phyloP scores from a whole-genome alignment of 2,329 filamentous ascomycete genomes.

The Allantophomopsis cytisporea region DNA sequence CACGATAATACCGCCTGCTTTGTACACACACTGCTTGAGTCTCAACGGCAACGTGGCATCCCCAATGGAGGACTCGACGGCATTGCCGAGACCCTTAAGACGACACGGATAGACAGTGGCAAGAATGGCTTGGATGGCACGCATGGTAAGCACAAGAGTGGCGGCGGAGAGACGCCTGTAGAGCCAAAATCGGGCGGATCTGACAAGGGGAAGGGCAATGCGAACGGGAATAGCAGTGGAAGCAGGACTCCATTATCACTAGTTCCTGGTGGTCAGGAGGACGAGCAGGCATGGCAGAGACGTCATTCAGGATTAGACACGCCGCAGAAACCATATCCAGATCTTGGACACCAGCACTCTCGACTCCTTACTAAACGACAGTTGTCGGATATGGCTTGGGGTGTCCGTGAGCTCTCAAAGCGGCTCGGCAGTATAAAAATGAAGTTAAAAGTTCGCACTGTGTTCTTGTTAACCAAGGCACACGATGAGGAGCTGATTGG shows the following conservation, averaged over 20 bases:
- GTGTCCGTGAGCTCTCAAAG: constrained; percentile 80
- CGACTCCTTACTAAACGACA: constrained; percentile 91
- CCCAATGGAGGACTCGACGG: constrained; percentile 14
- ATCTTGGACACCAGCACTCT: constrained; percentile 26
- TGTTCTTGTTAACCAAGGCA: constrained; percentile 88
- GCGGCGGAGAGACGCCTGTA: constrained; percentile 1
- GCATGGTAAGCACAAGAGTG: background rate
- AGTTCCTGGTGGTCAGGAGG: constrained; percentile 1
- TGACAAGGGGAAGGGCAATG: background rate
- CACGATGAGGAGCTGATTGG: constrained; percentile 69
- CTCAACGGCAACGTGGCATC: constrained; percentile 25
- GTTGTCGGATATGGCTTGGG: constrained; percentile 92
- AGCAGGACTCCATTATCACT: background rate
- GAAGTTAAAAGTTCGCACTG: constrained; percentile 65
- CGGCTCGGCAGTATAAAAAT: constrained; percentile 73
- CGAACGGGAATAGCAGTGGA: background rate
- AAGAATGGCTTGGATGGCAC: constrained; percentile 1
- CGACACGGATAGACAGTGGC: constrained; percentile 3
- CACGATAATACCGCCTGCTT: constrained; percentile 41
- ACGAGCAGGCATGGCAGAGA: constrained; percentile 3
- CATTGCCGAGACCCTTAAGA: constrained; percentile 13
- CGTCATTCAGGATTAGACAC: background rate
- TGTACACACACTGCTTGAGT: constrained; percentile 51
- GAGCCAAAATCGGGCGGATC: constrained; percentile 5
- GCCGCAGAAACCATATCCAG: background rate